phyloP scores from a whole-genome alignment of 1,284 basidiomycete species.

The Malassezia psittaci region DNA sequence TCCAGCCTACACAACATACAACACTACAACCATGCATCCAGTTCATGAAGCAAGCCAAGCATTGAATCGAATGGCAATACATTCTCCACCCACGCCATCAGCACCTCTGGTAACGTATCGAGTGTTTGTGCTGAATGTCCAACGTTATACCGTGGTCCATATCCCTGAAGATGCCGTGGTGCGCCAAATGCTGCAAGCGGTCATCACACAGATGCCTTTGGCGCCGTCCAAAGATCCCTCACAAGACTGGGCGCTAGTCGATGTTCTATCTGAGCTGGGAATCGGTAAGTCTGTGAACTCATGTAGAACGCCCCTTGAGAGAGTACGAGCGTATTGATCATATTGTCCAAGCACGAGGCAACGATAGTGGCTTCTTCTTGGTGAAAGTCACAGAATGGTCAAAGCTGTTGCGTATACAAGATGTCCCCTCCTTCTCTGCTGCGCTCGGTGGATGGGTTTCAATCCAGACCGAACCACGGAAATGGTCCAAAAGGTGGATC shows the following conservation, averaged over 20 bases:
- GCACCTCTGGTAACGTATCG: not conserved
- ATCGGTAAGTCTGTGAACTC: constrained; percentile 15
- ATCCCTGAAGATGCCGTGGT: not conserved
- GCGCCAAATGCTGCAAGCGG: not conserved
- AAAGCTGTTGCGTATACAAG: constrained; percentile 26
- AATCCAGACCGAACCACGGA: constrained; percentile 33
- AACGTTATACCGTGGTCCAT: constrained; percentile 6
- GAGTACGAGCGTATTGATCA: constrained; percentile 43
- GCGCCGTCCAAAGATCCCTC: constrained; percentile 10
- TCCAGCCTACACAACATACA: too few species aligned
- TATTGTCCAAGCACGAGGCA: constrained; percentile 25
- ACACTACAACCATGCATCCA: not conserved
- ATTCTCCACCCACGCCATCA: not conserved
- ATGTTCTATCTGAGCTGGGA: constrained; percentile 32
- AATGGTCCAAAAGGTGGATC: constrained; percentile 44
- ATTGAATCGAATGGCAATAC: not conserved
- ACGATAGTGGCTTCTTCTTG: constrained; percentile 31
- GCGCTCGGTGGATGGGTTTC: constrained; percentile 39
- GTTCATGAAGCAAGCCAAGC: not conserved
- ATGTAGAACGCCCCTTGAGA: constrained; percentile 35
- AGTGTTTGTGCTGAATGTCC: constrained; percentile 11
- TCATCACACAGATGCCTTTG: not conserved
- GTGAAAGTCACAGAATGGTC: constrained; percentile 38
- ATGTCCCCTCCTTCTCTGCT: constrained; percentile 30
- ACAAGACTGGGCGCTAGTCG: constrained; percentile 40